phyloP scores from a whole-genome alignment of 352 stramenopile species.

The Globisporangium ultimum region DNA sequence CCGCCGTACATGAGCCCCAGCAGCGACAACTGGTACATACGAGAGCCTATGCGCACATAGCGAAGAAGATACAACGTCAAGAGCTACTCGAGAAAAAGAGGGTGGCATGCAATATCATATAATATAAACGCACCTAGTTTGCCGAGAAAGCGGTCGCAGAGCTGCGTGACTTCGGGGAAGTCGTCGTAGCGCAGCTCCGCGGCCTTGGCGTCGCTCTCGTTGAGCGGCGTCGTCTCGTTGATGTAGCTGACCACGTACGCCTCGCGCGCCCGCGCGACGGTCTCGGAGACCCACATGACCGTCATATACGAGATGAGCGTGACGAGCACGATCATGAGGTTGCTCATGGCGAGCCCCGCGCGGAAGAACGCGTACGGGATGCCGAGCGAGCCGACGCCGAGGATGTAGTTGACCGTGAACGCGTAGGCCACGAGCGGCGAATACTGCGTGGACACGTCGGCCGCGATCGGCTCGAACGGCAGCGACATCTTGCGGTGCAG shows the following conservation, averaged over 20 bases:
- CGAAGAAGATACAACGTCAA: too few species aligned
- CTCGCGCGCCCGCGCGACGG: constrained; percentile 50
- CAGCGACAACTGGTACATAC: constrained; percentile 82
- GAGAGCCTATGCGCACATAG: constrained; percentile 24
- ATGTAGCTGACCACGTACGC: constrained; percentile 30
- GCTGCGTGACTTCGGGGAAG: constrained; percentile 78
- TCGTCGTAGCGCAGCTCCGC: constrained; percentile 34
- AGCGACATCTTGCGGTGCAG: constrained; percentile 60
- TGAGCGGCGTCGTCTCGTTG: constrained; percentile 32
- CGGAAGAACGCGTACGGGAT: constrained; percentile 88
- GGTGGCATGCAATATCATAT: too few species aligned
- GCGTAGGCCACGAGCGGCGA: constrained; percentile 78
- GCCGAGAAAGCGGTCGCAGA: constrained; percentile 74
- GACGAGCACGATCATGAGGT: constrained; percentile 72
- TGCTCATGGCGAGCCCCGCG: constrained; percentile 71
- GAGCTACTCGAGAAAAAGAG: too few species aligned
- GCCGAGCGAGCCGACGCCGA: constrained; percentile 88
- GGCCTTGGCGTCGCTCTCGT: constrained; percentile 9
- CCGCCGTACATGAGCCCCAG: constrained; percentile 89
- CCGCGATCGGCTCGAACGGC: constrained; percentile 21
- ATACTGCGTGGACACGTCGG: constrained; percentile 33
- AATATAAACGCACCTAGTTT: constrained; percentile 8
- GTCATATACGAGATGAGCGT: constrained; percentile 84
- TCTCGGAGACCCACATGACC: constrained; percentile 89
- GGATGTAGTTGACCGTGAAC: constrained; percentile 92